phyloP scores from a whole-genome alignment of 1,284 basidiomycete species.

The Leccinum subatratum region DNA sequence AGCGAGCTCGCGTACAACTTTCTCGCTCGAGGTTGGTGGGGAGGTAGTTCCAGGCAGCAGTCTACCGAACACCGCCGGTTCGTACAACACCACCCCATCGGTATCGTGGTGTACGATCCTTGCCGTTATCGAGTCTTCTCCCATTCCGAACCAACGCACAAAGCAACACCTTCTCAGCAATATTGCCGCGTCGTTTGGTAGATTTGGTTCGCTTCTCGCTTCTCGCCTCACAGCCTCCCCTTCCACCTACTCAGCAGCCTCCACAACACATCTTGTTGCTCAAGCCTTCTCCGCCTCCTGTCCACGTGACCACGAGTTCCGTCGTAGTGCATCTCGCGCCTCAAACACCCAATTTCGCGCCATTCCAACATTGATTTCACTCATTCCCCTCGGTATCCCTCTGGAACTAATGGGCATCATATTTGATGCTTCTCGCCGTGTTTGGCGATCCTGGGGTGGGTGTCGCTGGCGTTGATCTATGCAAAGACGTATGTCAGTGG shows the following conservation, averaged over 20 bases:
- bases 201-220: slow-evolving; percentile 30
- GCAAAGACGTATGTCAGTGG: slow-evolving; percentile 82
- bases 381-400: slow-evolving; percentile 76
- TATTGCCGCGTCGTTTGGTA: slow-evolving; percentile 27
- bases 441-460: slow-evolving; percentile 80
- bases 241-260: slow-evolving; percentile 22
- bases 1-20: slow-evolving; percentile 85
- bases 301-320: slow-evolving; percentile 78
- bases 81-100: slow-evolving; percentile 32
- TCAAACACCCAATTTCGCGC: slow-evolving; percentile 76
- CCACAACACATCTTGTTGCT: slow-evolving; percentile 59
- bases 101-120: slow-evolving; percentile 55
- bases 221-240: slow-evolving; percentile 1
- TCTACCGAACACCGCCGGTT: slow-evolving; percentile 28
- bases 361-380: slow-evolving; percentile 72
- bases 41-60: slow-evolving; percentile 59
- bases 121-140: slow-evolving; percentile 43
- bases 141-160: slow-evolving; percentile 27
- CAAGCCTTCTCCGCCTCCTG: slow-evolving; percentile 79
- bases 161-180: slow-evolving; percentile 27
- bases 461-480: slow-evolving; percentile 69
- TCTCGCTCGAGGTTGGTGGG: slow-evolving; percentile 59
- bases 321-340: slow-evolving; percentile 72
- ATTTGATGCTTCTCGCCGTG: slow-evolving; percentile 74
- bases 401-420: slow-evolving; percentile 90